Evolutionary conservation across 1,284 basidiomycete species (phyloP), one percentile per base, ranked within the genome.

Genomic region (Hortiboletus rubellus): DNA sequence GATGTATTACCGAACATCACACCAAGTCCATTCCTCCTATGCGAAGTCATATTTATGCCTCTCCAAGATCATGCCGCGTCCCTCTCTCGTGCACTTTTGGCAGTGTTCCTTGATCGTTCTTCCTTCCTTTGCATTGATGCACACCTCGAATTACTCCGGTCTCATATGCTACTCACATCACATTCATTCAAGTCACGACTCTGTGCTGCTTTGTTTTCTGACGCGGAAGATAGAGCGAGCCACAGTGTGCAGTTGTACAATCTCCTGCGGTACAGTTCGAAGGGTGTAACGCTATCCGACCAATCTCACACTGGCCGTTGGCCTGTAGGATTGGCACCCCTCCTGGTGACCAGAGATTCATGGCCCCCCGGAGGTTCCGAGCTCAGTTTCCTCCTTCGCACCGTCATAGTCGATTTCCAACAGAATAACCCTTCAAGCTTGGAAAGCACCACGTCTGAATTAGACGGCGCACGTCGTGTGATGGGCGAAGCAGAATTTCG

Each of bases 321-420:
- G 85, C 83, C 86, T 0, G 81, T 94, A 7, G 93, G 92, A 1
- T 74, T 95, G 5, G 86, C 89, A 3, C 76, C 85, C 0, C 82
- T 84, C 4, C 72, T 95, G 37, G 82, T 87, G 50, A 85, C 87
- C 50, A 76, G 86, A 44, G 82, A 83, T 48, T 82, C 79, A 7
- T 96, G 92, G 92, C 92, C 93, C 0, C 92, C 93, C 5, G 87
- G 89, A 17, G 91, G 91, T 12, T 82, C 87, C 1, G 91, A 94
- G 64, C 76, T 96, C 41, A 88, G 90, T 61, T 93, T 89, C 70
- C 84, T 87, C 60, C 74, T 96, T 43, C 76, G 92, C 43, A 87
- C 87, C 0, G 91, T 92, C 7, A 89, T 92, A 59, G 82, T 91
- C 18, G 90, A 92, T 69, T 85, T 88, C 1, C 75, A 92, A 45